Percentiles rank a stretch among this genome's conserved stretches.
These are phyloP conservation scores for Mycena citricolor DNA, from an alignment of 1,284 basidiomycete genomes.

Conservation along the genomic window DNA sequence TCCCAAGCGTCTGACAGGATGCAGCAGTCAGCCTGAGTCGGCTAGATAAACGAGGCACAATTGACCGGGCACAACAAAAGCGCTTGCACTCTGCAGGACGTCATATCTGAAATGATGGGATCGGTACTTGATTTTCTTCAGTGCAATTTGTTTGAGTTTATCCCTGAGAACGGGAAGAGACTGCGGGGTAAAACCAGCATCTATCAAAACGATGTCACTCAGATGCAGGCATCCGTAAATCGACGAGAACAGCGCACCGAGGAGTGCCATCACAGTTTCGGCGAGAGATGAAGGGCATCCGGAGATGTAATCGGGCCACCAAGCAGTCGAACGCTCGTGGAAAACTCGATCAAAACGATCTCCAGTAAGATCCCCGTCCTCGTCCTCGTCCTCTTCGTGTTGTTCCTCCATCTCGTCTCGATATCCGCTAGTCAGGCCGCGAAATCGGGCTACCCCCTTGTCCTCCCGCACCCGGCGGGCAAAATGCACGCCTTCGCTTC, in stretches of 20 bases:
- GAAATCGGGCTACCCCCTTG: constrained; percentile 32
- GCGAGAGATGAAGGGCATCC: constrained; percentile 42
- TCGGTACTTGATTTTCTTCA: constrained; percentile 30
- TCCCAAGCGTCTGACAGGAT: constrained; percentile 36
- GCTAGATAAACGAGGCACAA: constrained; percentile 1
- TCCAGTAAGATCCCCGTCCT: constrained; percentile 21
- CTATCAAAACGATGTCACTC: constrained; percentile 16
- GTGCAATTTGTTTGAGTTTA: constrained; percentile 37
- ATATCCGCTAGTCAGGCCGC: constrained; percentile 15
- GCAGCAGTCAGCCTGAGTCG: background rate
- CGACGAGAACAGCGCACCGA: constrained; percentile 14
- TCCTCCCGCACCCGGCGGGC: constrained; percentile 32
- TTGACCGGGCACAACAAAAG: constrained; percentile 44
- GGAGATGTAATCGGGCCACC: constrained; percentile 41
- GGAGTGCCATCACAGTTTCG: constrained; percentile 37
- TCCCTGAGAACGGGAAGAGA: constrained; percentile 33
- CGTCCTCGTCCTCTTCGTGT: constrained; percentile 26
- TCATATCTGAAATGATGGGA: constrained; percentile 29
- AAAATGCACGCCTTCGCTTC: constrained; percentile 32
- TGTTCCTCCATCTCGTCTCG: constrained; percentile 22
- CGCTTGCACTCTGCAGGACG: constrained; percentile 39
- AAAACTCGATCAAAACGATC: constrained; percentile 21
- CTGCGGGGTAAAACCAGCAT: constrained; percentile 40
- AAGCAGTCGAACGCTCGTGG: constrained; percentile 27
- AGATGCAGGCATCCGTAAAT: background rate